phyloP scores from a whole-genome alignment of 2,329 filamentous ascomycete genomes.

The Fusarium sulawesiense region DNA sequence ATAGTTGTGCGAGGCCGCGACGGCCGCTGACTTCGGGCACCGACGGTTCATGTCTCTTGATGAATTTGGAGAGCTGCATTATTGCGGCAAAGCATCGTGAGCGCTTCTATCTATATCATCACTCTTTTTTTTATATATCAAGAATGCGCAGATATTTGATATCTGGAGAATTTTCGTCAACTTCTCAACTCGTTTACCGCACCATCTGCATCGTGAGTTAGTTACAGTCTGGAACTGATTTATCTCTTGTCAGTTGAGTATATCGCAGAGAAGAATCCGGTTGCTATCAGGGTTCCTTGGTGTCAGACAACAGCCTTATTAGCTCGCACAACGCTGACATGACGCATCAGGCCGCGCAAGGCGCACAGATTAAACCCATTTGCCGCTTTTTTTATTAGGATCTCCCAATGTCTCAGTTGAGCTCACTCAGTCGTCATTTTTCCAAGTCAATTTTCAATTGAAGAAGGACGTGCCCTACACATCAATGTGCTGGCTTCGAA shows the following conservation, averaged over 20 bases:
- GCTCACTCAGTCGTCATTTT: background rate
- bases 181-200: background rate
- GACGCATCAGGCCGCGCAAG: background rate
- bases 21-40: conserved; percentile 19
- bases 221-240: too few relatives aligned
- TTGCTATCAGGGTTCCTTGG: background rate
- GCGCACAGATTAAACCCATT: background rate
- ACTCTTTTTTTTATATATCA: background rate
- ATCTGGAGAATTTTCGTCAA: background rate
- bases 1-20: background rate
- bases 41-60: background rate
- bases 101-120: background rate
- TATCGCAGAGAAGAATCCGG: background rate
- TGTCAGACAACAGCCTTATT: background rate
- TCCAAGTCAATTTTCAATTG: background rate
- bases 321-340: background rate
- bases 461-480: conserved; percentile 1
- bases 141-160: background rate
- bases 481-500: conserved; percentile 5
- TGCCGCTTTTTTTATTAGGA: background rate
- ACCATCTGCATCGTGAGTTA: background rate
- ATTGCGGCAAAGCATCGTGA: conserved; percentile 7
- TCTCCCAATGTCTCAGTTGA: conserved; percentile 11
- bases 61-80: conserved; percentile 2
- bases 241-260: background rate